These are phyloP conservation scores for Marasmius oreades DNA, from an alignment of 1,284 basidiomycete species.

Conservation along the genomic window DNA sequence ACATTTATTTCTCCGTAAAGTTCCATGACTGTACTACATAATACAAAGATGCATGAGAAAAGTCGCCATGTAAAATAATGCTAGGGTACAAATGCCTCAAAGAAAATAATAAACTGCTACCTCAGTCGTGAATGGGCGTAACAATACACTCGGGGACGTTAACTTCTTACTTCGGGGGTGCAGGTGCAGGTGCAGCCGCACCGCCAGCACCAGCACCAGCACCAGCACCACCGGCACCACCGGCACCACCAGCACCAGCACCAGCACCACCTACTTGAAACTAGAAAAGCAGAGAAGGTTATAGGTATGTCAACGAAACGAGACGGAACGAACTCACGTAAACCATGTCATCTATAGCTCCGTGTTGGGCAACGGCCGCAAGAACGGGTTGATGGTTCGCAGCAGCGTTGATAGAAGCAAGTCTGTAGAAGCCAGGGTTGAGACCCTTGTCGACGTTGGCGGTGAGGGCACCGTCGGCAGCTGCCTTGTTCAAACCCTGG, in stretches of 20 bases:
- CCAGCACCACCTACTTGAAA: constrained; percentile 6
- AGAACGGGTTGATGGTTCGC: constrained; percentile 66
- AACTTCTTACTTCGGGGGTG: neutral
- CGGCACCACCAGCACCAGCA: constrained; percentile 4
- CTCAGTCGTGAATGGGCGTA: neutral
- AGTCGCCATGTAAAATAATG: neutral
- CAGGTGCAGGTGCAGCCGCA: constrained; percentile 5
- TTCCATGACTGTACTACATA: neutral
- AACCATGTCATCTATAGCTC: constrained; percentile 24
- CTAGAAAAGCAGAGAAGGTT: constrained; percentile 2
- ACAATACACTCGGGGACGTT: neutral
- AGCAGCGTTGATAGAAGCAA: constrained; percentile 55
- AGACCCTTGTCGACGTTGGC: constrained; percentile 53
- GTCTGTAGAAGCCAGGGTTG: constrained; percentile 59
- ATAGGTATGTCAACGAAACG: neutral
- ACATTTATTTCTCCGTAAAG: neutral
- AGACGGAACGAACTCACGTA: constrained; percentile 38
- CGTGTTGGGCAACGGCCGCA: constrained; percentile 54
- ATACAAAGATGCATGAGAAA: neutral
- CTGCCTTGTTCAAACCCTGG: constrained; percentile 1
- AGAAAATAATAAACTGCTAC: neutral
- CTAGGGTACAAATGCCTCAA: neutral
- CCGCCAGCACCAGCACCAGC: neutral
- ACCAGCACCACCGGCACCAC: neutral
- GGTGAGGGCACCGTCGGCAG: constrained; percentile 41